Base-by-base conservation (phyloP, 2,329 filamentous ascomycete genomes). In the Claviceps spartinae region DNA sequence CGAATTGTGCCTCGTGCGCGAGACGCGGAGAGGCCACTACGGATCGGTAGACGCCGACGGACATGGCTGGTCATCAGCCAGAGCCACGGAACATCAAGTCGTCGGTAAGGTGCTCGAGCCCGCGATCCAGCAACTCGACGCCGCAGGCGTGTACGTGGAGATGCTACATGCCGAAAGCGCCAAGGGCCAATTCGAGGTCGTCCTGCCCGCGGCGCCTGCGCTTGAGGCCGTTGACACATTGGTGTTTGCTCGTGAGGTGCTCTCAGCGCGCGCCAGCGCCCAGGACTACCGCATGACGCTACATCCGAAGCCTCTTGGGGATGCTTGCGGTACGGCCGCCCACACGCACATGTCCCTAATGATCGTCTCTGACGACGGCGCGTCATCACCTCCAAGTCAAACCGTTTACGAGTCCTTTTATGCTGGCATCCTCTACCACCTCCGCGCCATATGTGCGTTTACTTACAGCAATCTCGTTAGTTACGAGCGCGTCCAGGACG, bases 141-240 rank as follows among this genome's bases (percentile, higher is more conserved):
- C 69, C 0, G 77, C 81, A 13, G 83, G 77, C 34, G 84, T 93
- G 49, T 67, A 78, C 30, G 69, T 89, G 8, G 79, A 88, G 55
- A 80, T 87, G 65, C 77, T 88, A 59, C 88, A 94, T 58, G 72
- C 87, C 0, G 87, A 93, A 64, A 81, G 78, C 43, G 80, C 83
- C 0, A 74, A 77, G 0, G 85, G 86, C 1, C 87, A 93, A 63
- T 93, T 86, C 65, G 86, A 91, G 65, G 78, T 94, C 52, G 72
- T 89, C 1, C 74, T 93, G 0, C 77, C 83, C 0, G 77, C 82
- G 0, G 70, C 74, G 0, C 67, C 78, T 0, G 81, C 86, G 0
- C 66, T 91, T 0, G 69, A 78, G 42, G 85, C 87, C 0, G 78
- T 88, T 30, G 88, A 93, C 62, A 77, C 73, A 0, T 73, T 94